Base-by-base conservation (phyloP, 1,139 yeast genomes). In the Candida albicans region DNA sequence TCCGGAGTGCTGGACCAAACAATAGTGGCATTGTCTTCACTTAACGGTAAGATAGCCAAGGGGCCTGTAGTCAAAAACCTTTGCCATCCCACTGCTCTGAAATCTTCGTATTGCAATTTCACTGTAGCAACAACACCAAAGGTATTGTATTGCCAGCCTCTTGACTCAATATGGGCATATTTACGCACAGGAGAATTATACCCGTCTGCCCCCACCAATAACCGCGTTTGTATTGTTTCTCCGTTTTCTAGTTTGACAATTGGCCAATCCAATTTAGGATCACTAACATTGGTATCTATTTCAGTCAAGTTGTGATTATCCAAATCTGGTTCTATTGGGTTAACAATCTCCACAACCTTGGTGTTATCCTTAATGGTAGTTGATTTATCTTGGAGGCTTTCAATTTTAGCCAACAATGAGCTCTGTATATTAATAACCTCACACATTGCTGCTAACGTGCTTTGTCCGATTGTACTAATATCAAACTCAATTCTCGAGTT, bases 191-290 rank as follows among this genome's bases (percentile, higher is more conserved):
- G 97, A 0, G 98, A 90, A 63, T 91, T 89, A 61, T 83, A 89
- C 0, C 99, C 99, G 62, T 93, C 99, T 15, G 97, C 96, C 8
- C 99, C 99, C 11, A 91, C 81, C 31, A 93, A 71, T 22, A 93
- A 70, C 47, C 97, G 72, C 0, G 97, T 78, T 54, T 79, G 79
- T 40, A 85, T 68, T 12, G 60, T 54, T 12, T 77, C 76, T 1
- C 96, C 97, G 49, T 80, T 77, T 18, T 81, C 80, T 15, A 93
- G 70, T 24, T 77, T 73, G 2, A 93, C 82, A 6, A 82, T 62
- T 0, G 98, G 98, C 96, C 96, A 89, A 41, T 81, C 80, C 36
- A 68, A 59, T 7, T 58, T 52, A 34, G 70, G 64, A 4, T 57
- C 53, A 7, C 59, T 66, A 34, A 52, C 62, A 34, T 41, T 45